A percentile compares a stretch with the other conserved stretches of the same genome.
phyloP scores from a whole-genome alignment of 2,329 filamentous ascomycete genomes.

The Colletotrichum musae region DNA sequence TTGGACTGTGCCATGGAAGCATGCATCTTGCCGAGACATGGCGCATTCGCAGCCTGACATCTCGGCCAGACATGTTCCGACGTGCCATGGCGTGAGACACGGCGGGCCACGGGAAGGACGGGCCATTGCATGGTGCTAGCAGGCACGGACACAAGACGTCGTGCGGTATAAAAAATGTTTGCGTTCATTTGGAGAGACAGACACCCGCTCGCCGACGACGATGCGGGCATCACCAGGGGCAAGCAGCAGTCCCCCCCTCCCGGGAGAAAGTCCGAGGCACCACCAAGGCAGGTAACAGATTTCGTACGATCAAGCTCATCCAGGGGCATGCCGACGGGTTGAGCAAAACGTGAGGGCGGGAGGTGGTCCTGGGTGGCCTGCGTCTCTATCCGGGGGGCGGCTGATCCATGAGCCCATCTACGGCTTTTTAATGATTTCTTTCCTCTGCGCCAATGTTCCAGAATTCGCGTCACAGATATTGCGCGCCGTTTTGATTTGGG shows the following conservation, averaged over 20 bases:
- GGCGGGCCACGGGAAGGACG: background rate
- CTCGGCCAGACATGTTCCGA: background rate
- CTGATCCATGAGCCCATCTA: background rate
- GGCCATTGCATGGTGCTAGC: background rate
- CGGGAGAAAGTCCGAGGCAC: no score
- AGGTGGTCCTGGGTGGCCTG: background rate
- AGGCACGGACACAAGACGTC: background rate
- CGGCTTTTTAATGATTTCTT: conserved; percentile 6
- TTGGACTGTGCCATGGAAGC: conserved; percentile 5
- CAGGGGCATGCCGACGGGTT: no score
- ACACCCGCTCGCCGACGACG: background rate
- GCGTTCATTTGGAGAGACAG: background rate
- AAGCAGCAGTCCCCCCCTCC: no score
- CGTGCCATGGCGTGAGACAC: conserved; percentile 1
- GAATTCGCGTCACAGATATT: conserved; percentile 27
- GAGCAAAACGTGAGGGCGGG: no score
- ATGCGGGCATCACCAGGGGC: no score
- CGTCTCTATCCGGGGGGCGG: background rate
- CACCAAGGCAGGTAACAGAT: no score
- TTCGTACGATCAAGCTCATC: no score
- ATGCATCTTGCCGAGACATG: conserved; percentile 24
- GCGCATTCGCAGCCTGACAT: conserved; percentile 3
- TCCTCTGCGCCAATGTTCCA: conserved; percentile 24
- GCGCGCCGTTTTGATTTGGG: conserved; percentile 2
- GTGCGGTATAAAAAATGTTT: background rate